Percentiles rank a stretch among this genome's conserved stretches.
phyloP scores from a whole-genome alignment of 345 rosid species.

The Crucihimalaya himalaica region DNA sequence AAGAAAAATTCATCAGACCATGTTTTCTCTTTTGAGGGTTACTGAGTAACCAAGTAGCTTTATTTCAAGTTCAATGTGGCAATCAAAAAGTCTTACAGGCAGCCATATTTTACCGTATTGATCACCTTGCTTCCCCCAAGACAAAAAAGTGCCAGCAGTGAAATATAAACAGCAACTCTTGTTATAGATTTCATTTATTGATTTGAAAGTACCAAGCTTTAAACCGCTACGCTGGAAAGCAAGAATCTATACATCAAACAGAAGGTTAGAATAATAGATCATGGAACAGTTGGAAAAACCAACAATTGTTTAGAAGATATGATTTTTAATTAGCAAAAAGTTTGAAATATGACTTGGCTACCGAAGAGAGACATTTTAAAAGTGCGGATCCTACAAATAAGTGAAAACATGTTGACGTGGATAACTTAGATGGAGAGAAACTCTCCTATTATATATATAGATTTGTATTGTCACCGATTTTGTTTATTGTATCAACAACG shows the following conservation, averaged over 20 bases:
- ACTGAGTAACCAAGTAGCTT: slow-evolving; percentile 4
- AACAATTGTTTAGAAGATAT: neutral
- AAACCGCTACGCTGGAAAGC: slow-evolving; percentile 79
- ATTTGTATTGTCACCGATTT: slow-evolving; percentile 18
- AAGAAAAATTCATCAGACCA: neutral
- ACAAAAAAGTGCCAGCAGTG: slow-evolving; percentile 77
- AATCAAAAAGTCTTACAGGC: slow-evolving; percentile 32
- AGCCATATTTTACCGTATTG: slow-evolving; percentile 69
- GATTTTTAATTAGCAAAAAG: slow-evolving; percentile 6
- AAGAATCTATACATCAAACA: slow-evolving; percentile 64
- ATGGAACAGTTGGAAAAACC: neutral
- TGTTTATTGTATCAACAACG: neutral
- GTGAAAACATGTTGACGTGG: too few species aligned
- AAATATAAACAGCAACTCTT: slow-evolving; percentile 85
- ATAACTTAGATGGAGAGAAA: too few species aligned
- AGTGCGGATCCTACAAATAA: too few species aligned
- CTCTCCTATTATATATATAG: too few species aligned
- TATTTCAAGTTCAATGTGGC: slow-evolving; percentile 6
- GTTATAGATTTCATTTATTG: slow-evolving; percentile 88
- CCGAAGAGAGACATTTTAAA: slow-evolving; percentile 89
- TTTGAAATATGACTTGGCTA: slow-evolving; percentile 55
- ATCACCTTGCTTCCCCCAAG: slow-evolving; percentile 98
- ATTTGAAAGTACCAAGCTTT: slow-evolving; percentile 92
- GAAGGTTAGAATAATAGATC: slow-evolving; percentile 27
- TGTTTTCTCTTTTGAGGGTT: neutral